Evolutionary conservation across 225 moss, liverwort and hornwort species (phyloP).

Genomic region (Sphagnum tenellum): DNA sequence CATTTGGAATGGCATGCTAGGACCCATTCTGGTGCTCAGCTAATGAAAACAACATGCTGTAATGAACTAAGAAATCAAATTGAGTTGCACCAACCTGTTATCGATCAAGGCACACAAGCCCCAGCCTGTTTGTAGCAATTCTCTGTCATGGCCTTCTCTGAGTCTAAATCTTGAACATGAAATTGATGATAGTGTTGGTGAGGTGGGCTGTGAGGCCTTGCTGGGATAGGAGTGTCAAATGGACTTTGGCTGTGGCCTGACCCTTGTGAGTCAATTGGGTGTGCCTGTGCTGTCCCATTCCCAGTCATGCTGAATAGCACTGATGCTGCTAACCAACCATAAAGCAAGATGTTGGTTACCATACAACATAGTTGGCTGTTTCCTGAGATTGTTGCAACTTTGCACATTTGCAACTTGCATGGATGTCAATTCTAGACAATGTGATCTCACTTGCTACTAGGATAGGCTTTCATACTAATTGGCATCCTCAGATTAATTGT

Average conservation of each 20-base stretch:
- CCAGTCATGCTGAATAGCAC: slow-evolving; percentile 34
- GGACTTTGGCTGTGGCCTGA: slow-evolving; percentile 47
- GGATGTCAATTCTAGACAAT: not conserved
- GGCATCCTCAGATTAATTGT: not conserved
- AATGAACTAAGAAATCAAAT: too few relatives aligned
- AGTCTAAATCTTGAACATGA: slow-evolving; percentile 41
- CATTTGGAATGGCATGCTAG: too few relatives aligned
- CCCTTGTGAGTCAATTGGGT: slow-evolving; percentile 39
- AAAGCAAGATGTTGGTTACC: not conserved
- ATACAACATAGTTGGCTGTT: not conserved
- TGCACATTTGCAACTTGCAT: not conserved
- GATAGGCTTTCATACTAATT: too few relatives aligned
- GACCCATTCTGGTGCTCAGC: too few relatives aligned
- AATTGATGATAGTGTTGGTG: slow-evolving; percentile 32
- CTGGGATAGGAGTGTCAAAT: slow-evolving; percentile 50
- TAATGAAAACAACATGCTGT: too few relatives aligned
- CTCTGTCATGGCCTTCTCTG: slow-evolving; percentile 24
- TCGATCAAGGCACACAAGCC: not conserved
- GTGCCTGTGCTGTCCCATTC: slow-evolving; percentile 33
- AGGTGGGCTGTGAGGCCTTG: slow-evolving; percentile 53
- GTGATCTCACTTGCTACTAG: not conserved
- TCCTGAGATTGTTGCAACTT: not conserved
- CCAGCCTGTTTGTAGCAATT: slow-evolving; percentile 22
- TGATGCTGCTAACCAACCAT: slow-evolving; percentile 24
- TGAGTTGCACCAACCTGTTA: too few relatives aligned